phyloP scores from a whole-genome alignment of 306 rosid genomes.

The Glycine latifolia region DNA sequence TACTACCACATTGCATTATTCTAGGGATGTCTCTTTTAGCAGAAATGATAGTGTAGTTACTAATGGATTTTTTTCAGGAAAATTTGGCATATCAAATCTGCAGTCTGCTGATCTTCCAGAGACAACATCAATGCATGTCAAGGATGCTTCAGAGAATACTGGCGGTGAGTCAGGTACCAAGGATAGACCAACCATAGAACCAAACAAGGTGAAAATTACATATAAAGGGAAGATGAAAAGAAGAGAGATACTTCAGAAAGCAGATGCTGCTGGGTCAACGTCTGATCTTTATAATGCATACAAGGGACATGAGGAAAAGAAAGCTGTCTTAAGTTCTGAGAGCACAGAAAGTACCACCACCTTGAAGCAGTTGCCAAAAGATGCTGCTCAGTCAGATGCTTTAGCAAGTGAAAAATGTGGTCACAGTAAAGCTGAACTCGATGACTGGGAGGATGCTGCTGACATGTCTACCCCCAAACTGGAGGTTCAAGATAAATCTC shows the following conservation, averaged over 20 bases:
- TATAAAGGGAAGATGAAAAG: conserved; percentile 64
- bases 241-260: conserved; percentile 74
- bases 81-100: conserved; percentile 49
- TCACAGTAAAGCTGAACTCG: conserved; percentile 72
- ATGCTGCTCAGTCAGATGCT: conserved; percentile 53
- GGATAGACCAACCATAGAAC: conserved; percentile 66
- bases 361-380: conserved; percentile 54
- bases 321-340: conserved; percentile 53
- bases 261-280: conserved; percentile 95
- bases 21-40: conserved; percentile 47
- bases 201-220: conserved; percentile 59
- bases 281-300: conserved; percentile 96
- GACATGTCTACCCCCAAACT: conserved; percentile 79
- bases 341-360: conserved; percentile 53
- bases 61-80: conserved; percentile 44
- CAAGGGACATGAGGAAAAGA: conserved; percentile 92
- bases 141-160: conserved; percentile 55
- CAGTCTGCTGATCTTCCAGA: conserved; percentile 54
- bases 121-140: conserved; percentile 50
- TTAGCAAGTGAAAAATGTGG: conserved; percentile 47
- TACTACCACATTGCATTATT: conserved; percentile 39
- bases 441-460: conserved; percentile 98
- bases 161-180: conserved; percentile 51
- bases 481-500: conserved; percentile 58
- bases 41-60: conserved; percentile 53